Percentiles rank a stretch among this genome's conserved stretches.
Conservation (phyloP, 2,329 filamentous ascomycete species). For the Fragosphaeria purpurea region DNA sequence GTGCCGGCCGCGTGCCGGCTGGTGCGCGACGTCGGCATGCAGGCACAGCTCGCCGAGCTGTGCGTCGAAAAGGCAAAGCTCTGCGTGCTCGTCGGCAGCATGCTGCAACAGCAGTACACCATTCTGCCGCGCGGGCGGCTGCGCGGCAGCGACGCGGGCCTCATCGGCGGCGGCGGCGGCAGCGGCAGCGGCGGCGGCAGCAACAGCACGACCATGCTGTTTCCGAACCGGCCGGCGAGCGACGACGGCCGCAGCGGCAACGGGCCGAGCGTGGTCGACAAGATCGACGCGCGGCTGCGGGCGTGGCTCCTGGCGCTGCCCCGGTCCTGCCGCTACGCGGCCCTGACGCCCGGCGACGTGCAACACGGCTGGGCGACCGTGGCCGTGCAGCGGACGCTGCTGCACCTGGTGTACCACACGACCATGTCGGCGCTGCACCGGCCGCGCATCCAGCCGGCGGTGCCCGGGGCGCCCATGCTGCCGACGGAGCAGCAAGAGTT, state of each 20-base stretch:
- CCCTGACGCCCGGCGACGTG: conserved; percentile 43
- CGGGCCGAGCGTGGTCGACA: conserved; percentile 59
- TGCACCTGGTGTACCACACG: conserved; percentile 91
- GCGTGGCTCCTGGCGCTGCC: conserved; percentile 69
- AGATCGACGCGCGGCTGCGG: conserved; percentile 69
- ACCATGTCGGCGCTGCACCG: conserved; percentile 85
- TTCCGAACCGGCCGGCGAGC: conserved; percentile 69
- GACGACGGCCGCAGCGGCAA: conserved; percentile 44
- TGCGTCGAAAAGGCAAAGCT: conserved; percentile 88
- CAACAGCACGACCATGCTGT: conserved; percentile 74
- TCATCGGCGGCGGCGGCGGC: background rate
- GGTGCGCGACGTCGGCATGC: conserved; percentile 60
- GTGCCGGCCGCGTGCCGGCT: conserved; percentile 62
- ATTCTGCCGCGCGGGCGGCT: conserved; percentile 77
- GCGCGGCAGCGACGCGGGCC: conserved; percentile 26
- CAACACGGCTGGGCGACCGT: conserved; percentile 50
- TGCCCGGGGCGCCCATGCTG: conserved; percentile 41
- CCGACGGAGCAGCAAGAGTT: conserved; percentile 62
- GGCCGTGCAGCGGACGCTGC: conserved; percentile 65
- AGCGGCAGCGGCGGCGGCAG: conserved; percentile 38
- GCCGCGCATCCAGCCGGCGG: conserved; percentile 76
- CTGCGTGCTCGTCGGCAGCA: conserved; percentile 79
- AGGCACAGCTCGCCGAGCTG: conserved; percentile 72
- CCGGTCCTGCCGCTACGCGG: conserved; percentile 57
- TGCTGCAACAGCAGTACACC: conserved; percentile 85